Evolutionary conservation across 108 stramenopile genomes (phyloP).

Genomic region (Aurantiochytrium sp.): DNA sequence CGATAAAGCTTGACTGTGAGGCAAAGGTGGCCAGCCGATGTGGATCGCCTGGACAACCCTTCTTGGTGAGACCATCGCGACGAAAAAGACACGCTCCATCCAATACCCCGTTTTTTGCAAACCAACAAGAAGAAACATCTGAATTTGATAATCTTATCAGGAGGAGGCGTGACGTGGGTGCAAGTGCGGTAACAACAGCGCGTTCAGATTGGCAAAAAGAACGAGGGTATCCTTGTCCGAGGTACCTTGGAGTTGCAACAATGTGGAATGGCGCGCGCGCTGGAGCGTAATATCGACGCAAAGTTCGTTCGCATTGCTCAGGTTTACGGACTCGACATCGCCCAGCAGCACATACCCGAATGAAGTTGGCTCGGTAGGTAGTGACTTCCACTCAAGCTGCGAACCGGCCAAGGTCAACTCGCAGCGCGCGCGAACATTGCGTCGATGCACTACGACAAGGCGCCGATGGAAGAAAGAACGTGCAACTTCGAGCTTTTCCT

Average conservation of each 20-base stretch:
- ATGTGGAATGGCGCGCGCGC: not conserved
- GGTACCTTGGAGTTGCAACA: not conserved
- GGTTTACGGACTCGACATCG: not conserved
- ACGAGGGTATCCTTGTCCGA: not conserved
- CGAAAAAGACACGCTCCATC: too few relatives aligned
- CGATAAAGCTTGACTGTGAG: too few relatives aligned
- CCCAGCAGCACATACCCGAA: not conserved
- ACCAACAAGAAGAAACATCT: too few relatives aligned
- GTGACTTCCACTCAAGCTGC: not conserved
- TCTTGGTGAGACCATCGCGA: too few relatives aligned
- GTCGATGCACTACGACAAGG: not conserved
- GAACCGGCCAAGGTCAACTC: not conserved
- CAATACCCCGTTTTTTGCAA: too few relatives aligned
- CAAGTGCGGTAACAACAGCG: not conserved
- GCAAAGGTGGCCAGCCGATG: too few relatives aligned
- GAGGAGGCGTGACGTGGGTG: not conserved
- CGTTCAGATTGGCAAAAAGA: not conserved
- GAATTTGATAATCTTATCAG: too few relatives aligned
- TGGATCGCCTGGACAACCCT: too few relatives aligned
- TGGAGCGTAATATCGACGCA: not conserved
- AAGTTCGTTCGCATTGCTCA: not conserved
- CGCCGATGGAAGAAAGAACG: not conserved
- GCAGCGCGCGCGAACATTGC: not conserved
- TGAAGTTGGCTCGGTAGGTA: not conserved
- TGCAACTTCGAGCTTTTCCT: not conserved